Evolutionary conservation across 768 basidiomycete species (phyloP).

Genomic region (Lactarius sp.): DNA sequence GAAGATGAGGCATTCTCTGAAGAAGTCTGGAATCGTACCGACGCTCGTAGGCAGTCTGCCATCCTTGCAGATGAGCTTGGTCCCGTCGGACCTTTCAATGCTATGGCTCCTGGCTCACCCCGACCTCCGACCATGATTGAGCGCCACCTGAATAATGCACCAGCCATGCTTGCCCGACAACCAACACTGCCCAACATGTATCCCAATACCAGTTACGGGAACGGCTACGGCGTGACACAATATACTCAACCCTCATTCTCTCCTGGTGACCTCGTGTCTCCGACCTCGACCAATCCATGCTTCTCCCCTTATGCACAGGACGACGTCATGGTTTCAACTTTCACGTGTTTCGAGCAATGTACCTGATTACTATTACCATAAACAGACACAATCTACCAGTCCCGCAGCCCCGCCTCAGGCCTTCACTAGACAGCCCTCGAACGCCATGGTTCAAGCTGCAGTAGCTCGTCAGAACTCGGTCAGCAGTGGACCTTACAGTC

Average conservation of each 20-base stretch:
- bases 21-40: too few relatives aligned
- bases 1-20: too few relatives aligned
- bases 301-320: slow-evolving; percentile 37
- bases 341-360: slow-evolving; percentile 29
- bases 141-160: too few relatives aligned
- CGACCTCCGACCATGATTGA: too few relatives aligned
- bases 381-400: neutral
- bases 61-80: too few relatives aligned
- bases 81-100: too few relatives aligned
- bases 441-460: neutral
- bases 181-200: slow-evolving; percentile 17
- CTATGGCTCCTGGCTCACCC: too few relatives aligned
- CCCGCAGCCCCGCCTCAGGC: slow-evolving; percentile 11
- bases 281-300: slow-evolving; percentile 37
- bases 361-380: slow-evolving; percentile 20
- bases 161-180: too few relatives aligned
- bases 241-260: slow-evolving; percentile 26
- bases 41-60: too few relatives aligned
- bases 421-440: slow-evolving; percentile 24
- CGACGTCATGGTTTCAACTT: slow-evolving; percentile 33
- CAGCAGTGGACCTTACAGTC: slow-evolving; percentile 23
- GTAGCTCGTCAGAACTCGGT: slow-evolving; percentile 28
- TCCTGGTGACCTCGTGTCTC: slow-evolving; percentile 27
- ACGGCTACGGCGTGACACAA: slow-evolving; percentile 31
- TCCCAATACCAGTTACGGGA: slow-evolving; percentile 13